phyloP scores from a whole-genome alignment of 1,284 basidiomycete species.

The Kwoniella shivajii region DNA sequence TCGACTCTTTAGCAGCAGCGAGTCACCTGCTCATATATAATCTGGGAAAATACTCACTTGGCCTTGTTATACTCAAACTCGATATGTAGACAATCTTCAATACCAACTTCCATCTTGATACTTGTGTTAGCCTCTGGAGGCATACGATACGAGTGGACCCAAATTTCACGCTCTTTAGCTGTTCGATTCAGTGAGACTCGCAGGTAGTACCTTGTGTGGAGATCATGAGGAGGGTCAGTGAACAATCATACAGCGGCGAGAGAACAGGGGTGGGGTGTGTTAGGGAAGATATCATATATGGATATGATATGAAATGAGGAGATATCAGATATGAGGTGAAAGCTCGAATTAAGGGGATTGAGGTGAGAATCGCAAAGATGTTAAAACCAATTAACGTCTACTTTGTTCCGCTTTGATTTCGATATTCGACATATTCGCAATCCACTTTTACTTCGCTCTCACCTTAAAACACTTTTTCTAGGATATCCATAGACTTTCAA shows the following conservation, averaged over 20 bases:
- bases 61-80: conserved; percentile 99
- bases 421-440: no score
- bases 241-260: neutral
- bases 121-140: conserved; percentile 96
- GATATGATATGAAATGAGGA: no score
- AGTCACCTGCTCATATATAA: neutral
- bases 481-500: no score
- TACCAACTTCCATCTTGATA: conserved; percentile 99
- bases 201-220: conserved; percentile 75
- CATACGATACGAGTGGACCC: conserved; percentile 99
- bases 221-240: neutral
- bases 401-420: no score
- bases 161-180: conserved; percentile 86
- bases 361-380: no score
- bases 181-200: conserved; percentile 88
- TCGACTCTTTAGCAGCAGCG: neutral
- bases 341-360: no score
- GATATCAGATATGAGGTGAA: no score
- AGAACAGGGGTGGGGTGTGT: neutral
- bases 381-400: no score
- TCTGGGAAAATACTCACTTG: conserved; percentile 66
- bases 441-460: no score
- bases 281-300: neutral
- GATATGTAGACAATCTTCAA: conserved; percentile 97
- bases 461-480: no score